Base-by-base conservation (phyloP, 306 rosid species). In the Cicer yamashitae region DNA sequence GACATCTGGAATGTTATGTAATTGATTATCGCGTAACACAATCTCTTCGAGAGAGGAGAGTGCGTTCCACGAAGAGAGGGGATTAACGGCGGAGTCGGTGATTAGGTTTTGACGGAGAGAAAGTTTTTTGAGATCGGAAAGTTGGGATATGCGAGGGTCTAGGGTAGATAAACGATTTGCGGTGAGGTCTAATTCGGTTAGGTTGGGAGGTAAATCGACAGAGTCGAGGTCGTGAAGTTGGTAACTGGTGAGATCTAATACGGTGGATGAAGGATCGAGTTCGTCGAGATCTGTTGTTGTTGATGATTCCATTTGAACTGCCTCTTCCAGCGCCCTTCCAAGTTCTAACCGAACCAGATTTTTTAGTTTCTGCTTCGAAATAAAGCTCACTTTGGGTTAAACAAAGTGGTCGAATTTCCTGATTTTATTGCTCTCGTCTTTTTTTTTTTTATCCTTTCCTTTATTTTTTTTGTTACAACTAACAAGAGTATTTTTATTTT, bases 131-230 rank as follows among this genome's bases (percentile, higher is more conserved):
- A 92, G 98, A 83, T 74, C 61, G 22, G 88, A 80, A 10, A 96
- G 90, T 63, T 76, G 78, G n/a, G 56, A 86, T 41, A 96, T 90
- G 81, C 98, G 96, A 71, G 92, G 71, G 84, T 96, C 98, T 81
- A 96, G 61, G 51, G 56, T n/a, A 15, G 97, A 79, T 56, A 92
- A 82, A 7, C 96, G 96, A 85, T 96, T 96, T 11, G 93, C 84
- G 13, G 98, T 92, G 64, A 96, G 87, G 90, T 96, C 99, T 68
- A 96, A 75, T 82, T 96, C 98, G 82, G 87, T 92, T 46, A 96
- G 94, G 64, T 66, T 60, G 30, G 79, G 71, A 1, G 91, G 84
- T 46, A 94, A 77, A 78, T 94, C 97, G 53, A 94, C 84, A 60
- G 96, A 87, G 59, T 84, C 86, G 15, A 91, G 93, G 54, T 91